Conservation (phyloP, 83 land plant species). For the Picea engelmannii region DNA sequence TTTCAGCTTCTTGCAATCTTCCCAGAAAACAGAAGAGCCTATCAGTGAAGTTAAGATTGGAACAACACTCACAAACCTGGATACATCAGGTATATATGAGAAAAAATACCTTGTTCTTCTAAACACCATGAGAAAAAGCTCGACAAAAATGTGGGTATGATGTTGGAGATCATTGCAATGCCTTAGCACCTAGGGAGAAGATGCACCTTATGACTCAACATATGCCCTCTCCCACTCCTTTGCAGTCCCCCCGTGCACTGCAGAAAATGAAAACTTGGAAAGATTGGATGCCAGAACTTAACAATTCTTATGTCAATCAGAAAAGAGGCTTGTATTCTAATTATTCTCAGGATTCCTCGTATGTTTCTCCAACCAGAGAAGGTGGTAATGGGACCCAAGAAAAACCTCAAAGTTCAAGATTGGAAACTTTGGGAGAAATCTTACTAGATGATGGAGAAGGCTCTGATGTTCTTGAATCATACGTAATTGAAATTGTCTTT, state of each 20-base stretch:
- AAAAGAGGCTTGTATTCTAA: background rate
- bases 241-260: background rate
- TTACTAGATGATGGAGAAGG: background rate
- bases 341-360: background rate
- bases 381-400: slow-evolving; percentile 2
- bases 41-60: background rate
- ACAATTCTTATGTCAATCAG: background rate
- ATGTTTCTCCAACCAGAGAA: background rate
- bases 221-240: too few species aligned
- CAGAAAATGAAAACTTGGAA: slow-evolving; percentile 5
- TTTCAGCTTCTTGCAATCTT: background rate
- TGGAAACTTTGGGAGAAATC: background rate
- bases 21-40: background rate
- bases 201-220: too few species aligned
- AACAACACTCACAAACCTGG: background rate
- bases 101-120: background rate
- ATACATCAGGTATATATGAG: background rate
- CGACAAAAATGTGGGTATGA: background rate
- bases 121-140: background rate
- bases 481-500: slow-evolving; percentile 1
- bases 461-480: slow-evolving; percentile 5
- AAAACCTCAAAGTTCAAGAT: background rate
- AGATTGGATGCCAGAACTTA: background rate
- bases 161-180: too few species aligned
- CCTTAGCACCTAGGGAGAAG: too few species aligned